These are phyloP conservation scores for Vitis labrusca DNA, from an alignment of 164 flowering plant genomes.

Conservation along the genomic window DNA sequence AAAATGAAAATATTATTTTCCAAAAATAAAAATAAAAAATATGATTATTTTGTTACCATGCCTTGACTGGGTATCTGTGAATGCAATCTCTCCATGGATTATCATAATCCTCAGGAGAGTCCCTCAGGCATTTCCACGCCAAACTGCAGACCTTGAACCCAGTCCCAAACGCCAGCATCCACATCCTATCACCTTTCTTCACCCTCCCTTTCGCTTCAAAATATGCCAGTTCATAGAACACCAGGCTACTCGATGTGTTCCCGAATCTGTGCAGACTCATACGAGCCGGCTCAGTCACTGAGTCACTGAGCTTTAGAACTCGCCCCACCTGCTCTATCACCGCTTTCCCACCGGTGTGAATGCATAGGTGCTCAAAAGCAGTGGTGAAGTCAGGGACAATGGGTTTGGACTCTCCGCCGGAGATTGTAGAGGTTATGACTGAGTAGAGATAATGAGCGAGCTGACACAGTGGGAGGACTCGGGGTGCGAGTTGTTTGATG, in stretches of 20 bases:
- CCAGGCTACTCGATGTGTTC: constrained; percentile 61
- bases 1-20: too few relatives aligned
- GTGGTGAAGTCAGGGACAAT: constrained; percentile 47
- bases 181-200: constrained; percentile 49
- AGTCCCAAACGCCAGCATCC: constrained; percentile 71
- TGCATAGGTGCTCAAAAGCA: constrained; percentile 58
- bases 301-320: constrained; percentile 35
- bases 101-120: constrained; percentile 30
- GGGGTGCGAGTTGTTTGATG: constrained; percentile 38
- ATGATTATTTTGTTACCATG: too few relatives aligned
- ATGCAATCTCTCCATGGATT: constrained; percentile 68
- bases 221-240: constrained; percentile 65
- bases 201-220: constrained; percentile 55
- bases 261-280: constrained; percentile 63
- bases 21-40: too few relatives aligned
- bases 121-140: constrained; percentile 46
- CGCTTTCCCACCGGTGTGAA: constrained; percentile 74
- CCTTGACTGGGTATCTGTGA: constrained; percentile 37
- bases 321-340: constrained; percentile 50
- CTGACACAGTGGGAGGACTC: constrained; percentile 49
- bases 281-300: constrained; percentile 57
- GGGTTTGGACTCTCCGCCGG: constrained; percentile 29
- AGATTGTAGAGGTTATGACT: constrained; percentile 10
- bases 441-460: constrained; percentile 35
- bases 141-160: constrained; percentile 64